These are phyloP conservation scores for Piper longum DNA, from an alignment of 164 flowering plant species.

Conservation along the genomic window DNA sequence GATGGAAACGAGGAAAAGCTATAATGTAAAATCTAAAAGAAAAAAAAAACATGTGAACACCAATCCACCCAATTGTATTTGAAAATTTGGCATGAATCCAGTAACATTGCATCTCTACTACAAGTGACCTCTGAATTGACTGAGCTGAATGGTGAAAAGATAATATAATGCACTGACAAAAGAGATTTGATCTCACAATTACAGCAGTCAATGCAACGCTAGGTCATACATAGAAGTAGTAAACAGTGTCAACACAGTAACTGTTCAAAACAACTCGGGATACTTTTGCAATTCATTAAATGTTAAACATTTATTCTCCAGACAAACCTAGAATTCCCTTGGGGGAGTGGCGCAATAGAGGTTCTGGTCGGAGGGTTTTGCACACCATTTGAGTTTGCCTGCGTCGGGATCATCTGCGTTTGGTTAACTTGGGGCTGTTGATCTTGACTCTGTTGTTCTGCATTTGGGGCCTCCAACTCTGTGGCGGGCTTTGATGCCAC, in stretches of 20 bases:
- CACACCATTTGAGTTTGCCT: conserved; percentile 36
- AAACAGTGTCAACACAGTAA: conserved; percentile 22
- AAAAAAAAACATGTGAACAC: too few species aligned
- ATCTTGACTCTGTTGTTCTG: conserved; percentile 25
- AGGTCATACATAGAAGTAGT: conserved; percentile 7
- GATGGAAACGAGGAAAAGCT: too few species aligned
- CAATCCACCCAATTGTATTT: too few species aligned
- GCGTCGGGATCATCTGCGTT: conserved; percentile 24
- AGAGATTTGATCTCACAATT: not conserved
- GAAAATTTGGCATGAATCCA: too few species aligned
- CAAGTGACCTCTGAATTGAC: too few species aligned
- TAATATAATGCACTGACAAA: not conserved
- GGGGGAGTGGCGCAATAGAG: conserved; percentile 54
- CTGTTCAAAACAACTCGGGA: conserved; percentile 22
- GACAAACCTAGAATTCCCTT: conserved; percentile 97
- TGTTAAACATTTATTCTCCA: conserved; percentile 42
- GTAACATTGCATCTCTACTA: too few species aligned
- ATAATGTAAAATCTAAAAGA: too few species aligned
- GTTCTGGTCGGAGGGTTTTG: conserved; percentile 53
- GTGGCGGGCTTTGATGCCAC: conserved; percentile 31
- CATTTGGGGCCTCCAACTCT: conserved; percentile 34
- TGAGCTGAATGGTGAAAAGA: too few species aligned
- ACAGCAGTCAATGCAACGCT: not conserved
- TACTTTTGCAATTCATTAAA: conserved; percentile 22
- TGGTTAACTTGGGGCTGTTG: conserved; percentile 21